Conservation (phyloP, 306 rosid genomes). For the Malus sieversii region DNA sequence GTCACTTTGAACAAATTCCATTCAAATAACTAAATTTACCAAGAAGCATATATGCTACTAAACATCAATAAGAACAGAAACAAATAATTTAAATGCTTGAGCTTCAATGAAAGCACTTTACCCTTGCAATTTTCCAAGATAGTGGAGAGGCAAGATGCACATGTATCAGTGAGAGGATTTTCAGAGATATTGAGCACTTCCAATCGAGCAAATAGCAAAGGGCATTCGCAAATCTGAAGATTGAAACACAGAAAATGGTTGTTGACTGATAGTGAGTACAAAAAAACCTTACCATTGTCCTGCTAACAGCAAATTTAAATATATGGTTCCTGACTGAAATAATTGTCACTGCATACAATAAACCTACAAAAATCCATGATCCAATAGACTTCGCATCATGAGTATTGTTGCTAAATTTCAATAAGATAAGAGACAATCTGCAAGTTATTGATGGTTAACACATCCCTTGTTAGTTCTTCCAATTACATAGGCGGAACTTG, state of each 20-base stretch:
- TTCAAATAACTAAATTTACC: background rate
- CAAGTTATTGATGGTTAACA: background rate
- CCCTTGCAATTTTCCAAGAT: constrained; percentile 58
- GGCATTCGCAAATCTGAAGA: constrained; percentile 81
- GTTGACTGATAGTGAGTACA: background rate
- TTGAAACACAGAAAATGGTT: background rate
- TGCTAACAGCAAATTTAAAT: background rate
- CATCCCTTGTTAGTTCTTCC: background rate
- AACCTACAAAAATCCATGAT: background rate
- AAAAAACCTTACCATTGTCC: background rate
- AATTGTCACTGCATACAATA: background rate
- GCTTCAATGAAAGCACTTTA: constrained; percentile 24
- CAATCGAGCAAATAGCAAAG: constrained; percentile 61
- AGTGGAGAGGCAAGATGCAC: constrained; percentile 77
- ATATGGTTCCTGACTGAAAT: background rate
- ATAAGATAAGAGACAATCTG: background rate
- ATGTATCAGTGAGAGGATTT: constrained; percentile 87
- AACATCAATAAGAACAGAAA: constrained; percentile 9
- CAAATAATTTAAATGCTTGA: constrained; percentile 11
- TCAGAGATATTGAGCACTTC: constrained; percentile 88
- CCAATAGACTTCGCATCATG: background rate
- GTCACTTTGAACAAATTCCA: background rate
- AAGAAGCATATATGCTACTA: background rate
- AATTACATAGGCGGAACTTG: background rate
- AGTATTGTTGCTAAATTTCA: background rate